phyloP scores from a whole-genome alignment of 805 yeast genomes.

The Ogataea neopini region DNA sequence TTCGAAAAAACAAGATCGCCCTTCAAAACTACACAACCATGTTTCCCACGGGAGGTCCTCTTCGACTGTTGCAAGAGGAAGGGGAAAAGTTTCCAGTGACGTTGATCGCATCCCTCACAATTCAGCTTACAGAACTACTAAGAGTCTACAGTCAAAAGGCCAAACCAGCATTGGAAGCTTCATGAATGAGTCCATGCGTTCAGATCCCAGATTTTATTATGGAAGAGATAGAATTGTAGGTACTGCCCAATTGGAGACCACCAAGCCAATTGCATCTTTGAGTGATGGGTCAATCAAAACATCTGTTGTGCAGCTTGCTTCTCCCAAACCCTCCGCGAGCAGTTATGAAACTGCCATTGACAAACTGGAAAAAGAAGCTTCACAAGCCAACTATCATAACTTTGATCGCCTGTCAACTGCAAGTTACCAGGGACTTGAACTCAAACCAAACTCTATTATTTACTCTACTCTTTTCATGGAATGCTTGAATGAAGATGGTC shows the following conservation, averaged over 20 bases:
- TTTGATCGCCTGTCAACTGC: slow-evolving; percentile 12
- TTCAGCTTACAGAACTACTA: not conserved
- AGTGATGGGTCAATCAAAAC: not conserved
- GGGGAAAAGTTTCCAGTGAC: too few species aligned
- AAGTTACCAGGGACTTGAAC: slow-evolving; percentile 9
- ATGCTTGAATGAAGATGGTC: slow-evolving; percentile 21
- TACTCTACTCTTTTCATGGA: slow-evolving; percentile 20
- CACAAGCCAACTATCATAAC: slow-evolving; percentile 1
- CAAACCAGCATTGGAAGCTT: not conserved
- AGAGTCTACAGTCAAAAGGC: not conserved
- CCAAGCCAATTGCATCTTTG: not conserved
- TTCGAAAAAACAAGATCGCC: not conserved
- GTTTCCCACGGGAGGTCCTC: too few species aligned
- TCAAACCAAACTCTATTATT: slow-evolving; percentile 17
- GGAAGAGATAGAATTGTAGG: slow-evolving; percentile 27
- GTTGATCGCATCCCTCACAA: not conserved
- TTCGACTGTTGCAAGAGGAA: too few species aligned
- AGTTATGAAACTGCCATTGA: slow-evolving; percentile 5
- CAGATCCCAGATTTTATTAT: slow-evolving; percentile 22
- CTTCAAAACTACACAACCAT: not conserved
- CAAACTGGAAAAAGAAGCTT: not conserved
- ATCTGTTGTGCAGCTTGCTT: not conserved
- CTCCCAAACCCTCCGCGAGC: not conserved
- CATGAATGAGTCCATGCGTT: not conserved
- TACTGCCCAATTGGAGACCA: slow-evolving; percentile 31